These are phyloP conservation scores for Podaxis carcinomalis DNA, from an alignment of 768 basidiomycete genomes.

Conservation along the genomic window DNA sequence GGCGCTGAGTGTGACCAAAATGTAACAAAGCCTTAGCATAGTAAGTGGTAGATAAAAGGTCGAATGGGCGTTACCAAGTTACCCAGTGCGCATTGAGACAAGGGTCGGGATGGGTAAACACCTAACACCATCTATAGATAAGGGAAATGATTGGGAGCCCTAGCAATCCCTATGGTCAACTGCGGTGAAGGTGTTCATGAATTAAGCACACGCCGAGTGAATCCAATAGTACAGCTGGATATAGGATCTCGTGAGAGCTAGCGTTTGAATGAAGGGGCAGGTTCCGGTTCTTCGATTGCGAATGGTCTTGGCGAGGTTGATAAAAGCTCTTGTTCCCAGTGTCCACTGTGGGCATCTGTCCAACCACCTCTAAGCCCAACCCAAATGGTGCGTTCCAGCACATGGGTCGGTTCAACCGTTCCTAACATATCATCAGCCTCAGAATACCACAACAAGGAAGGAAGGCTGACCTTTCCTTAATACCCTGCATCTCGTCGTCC, in stretches of 20 bases:
- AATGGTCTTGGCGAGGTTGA: neutral
- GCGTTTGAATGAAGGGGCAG: neutral
- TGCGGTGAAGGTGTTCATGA: neutral
- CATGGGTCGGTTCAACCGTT: constrained; percentile 60
- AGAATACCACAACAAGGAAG: neutral
- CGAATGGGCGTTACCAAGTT: neutral
- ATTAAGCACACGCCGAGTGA: neutral
- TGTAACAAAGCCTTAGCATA: too few species aligned
- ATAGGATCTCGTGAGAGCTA: neutral
- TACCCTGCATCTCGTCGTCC: constrained; percentile 41
- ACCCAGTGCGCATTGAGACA: neutral
- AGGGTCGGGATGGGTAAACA: neutral
- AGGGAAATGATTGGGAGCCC: neutral
- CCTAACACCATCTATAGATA: neutral
- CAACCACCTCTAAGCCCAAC: constrained; percentile 60
- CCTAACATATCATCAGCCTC: constrained; percentile 27
- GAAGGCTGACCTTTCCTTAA: constrained; percentile 35
- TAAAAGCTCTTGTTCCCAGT: neutral
- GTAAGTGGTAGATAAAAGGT: neutral
- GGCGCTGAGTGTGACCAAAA: too few species aligned
- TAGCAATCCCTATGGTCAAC: too few species aligned
- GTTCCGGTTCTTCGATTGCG: neutral
- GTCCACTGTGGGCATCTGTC: constrained; percentile 48
- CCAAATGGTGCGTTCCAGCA: constrained; percentile 64
- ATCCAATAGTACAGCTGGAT: neutral